These are phyloP conservation scores for Aspergillus hortae DNA, from an alignment of 2,329 filamentous ascomycete species.

Conservation along the genomic window DNA sequence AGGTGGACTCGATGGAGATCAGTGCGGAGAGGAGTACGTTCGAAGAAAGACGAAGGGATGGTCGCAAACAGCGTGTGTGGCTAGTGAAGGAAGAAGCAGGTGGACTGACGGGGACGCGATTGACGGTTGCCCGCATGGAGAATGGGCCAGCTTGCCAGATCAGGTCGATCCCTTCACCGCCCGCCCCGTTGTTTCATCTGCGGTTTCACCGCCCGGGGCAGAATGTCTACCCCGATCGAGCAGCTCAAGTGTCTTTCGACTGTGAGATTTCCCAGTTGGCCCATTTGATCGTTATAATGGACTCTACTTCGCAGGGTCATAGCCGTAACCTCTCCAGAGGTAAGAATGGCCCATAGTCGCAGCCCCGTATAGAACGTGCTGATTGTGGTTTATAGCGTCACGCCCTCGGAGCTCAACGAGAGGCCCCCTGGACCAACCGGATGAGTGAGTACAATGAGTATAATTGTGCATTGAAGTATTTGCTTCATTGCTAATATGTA, in stretches of 20 bases:
- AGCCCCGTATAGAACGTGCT: neutral
- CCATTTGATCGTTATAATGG: slow-evolving; percentile 3
- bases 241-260: neutral
- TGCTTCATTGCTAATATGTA: slow-evolving; percentile 12
- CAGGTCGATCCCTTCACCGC: slow-evolving; percentile 21
- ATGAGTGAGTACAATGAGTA: slow-evolving; percentile 65
- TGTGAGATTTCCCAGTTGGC: too few relatives aligned
- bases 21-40: neutral
- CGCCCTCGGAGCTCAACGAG: slow-evolving; percentile 58
- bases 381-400: slow-evolving; percentile 29
- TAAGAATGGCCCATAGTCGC: slow-evolving; percentile 18
- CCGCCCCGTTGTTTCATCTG: neutral
- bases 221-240: neutral
- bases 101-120: slow-evolving; percentile 15
- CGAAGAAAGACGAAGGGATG: neutral
- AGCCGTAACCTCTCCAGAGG: slow-evolving; percentile 36
- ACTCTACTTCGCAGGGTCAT: slow-evolving; percentile 21
- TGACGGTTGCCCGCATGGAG: slow-evolving; percentile 13
- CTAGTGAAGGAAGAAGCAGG: slow-evolving; percentile 7
- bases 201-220: neutral
- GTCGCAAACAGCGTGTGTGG: slow-evolving; percentile 5
- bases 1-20: neutral
- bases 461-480: neutral
- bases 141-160: slow-evolving; percentile 21
- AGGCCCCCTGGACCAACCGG: slow-evolving; percentile 67